Evolutionary conservation across 2,329 filamentous ascomycete genomes (phyloP).

Genomic region (Xenosphaeropsis pyriputrescens): DNA sequence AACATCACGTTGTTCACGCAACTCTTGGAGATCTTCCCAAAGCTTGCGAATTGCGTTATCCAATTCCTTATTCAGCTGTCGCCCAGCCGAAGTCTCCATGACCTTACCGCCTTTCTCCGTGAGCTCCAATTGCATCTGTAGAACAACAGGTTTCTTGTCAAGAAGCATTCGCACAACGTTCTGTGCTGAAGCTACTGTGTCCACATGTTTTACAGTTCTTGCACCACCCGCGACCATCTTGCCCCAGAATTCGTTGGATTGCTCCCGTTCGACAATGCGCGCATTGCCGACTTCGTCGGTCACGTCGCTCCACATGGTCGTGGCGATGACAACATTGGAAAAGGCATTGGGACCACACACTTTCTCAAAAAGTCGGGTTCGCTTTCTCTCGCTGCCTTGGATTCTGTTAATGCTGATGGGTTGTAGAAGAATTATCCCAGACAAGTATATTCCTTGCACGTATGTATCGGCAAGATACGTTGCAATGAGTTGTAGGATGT

Average conservation of each 20-base stretch:
- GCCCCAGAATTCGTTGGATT: not conserved
- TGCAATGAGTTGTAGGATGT: too few relatives aligned
- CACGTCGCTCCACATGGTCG: not conserved
- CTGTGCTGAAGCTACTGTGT: too few relatives aligned
- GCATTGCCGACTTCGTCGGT: not conserved
- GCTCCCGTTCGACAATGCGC: not conserved
- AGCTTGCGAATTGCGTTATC: too few relatives aligned
- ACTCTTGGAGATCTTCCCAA: too few relatives aligned
- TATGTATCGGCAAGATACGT: too few relatives aligned
- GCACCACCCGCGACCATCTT: not conserved
- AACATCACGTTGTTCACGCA: too few relatives aligned
- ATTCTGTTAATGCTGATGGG: not conserved
- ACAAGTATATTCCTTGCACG: too few relatives aligned
- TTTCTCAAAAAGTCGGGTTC: not conserved
- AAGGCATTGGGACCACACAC: not conserved
- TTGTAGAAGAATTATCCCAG: too few relatives aligned
- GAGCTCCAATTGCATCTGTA: not conserved
- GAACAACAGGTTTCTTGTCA: not conserved
- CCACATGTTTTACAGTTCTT: too few relatives aligned
- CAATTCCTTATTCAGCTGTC: too few relatives aligned
- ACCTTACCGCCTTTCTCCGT: not conserved
- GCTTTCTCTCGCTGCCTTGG: not conserved
- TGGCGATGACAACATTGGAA: not conserved
- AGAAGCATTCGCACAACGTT: too few relatives aligned
- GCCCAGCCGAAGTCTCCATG: not conserved